Evolutionary conservation across 129 eudicot genomes (phyloP).

Genomic region (Tagetes patula): DNA sequence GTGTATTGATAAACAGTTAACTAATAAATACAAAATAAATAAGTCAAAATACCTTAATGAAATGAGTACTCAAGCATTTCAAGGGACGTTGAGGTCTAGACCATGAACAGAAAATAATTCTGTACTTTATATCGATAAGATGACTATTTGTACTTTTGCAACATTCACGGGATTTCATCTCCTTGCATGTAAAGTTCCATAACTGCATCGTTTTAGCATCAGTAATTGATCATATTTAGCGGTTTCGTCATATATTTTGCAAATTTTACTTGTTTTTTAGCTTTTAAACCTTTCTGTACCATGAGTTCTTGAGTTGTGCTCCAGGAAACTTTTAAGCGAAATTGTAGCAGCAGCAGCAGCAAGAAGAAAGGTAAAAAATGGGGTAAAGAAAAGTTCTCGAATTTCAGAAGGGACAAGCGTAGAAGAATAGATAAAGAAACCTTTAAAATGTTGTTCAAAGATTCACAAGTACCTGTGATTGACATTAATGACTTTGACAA

Average conservation of each 20-base stretch:
- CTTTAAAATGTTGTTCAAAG: slow-evolving; percentile 31
- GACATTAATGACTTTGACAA: slow-evolving; percentile 61
- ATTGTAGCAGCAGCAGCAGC: slow-evolving; percentile 67
- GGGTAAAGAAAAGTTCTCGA: slow-evolving; percentile 49
- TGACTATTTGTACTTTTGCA: neutral
- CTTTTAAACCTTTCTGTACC: slow-evolving; percentile 5
- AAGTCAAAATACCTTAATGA: neutral
- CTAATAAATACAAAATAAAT: slow-evolving; percentile 12
- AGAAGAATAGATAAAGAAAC: slow-evolving; percentile 36
- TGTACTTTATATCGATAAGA: no score
- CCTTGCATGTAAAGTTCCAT: slow-evolving; percentile 18
- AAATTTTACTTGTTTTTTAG: neutral
- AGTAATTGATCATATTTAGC: slow-evolving; percentile 7
- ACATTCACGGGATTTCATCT: slow-evolving; percentile 16
- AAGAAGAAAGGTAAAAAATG: slow-evolving; percentile 83
- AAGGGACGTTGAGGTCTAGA: neutral
- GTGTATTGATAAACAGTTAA: slow-evolving; percentile 3
- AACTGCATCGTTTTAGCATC: slow-evolving; percentile 7
- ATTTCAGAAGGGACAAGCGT: slow-evolving; percentile 33
- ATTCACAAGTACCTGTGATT: slow-evolving; percentile 37
- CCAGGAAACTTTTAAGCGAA: slow-evolving; percentile 62
- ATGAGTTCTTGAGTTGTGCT: slow-evolving; percentile 18
- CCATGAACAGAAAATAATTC: neutral
- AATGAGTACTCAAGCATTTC: neutral
- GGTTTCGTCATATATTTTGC: slow-evolving; percentile 1